These are phyloP conservation scores for Aspergillus nanangensis DNA, from an alignment of 495 filamentous ascomycete species.

Conservation along the genomic window DNA sequence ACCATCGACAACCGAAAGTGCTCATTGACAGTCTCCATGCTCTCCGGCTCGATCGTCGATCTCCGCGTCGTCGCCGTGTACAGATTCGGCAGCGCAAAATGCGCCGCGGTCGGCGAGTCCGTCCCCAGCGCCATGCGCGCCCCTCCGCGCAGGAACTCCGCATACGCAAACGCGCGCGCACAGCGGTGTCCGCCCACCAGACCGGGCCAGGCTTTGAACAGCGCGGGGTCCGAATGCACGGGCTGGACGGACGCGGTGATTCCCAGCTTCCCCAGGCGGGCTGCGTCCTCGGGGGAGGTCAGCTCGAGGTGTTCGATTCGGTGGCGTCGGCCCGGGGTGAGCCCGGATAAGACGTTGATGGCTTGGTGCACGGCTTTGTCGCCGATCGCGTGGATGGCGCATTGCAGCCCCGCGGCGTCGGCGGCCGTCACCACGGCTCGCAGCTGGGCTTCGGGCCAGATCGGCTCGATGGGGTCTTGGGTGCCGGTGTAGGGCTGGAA, in stretches of 20 bases:
- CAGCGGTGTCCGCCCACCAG: constrained; percentile 49
- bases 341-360: constrained; percentile 43
- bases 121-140: constrained; percentile 52
- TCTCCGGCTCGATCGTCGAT: constrained; percentile 44
- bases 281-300: constrained; percentile 46
- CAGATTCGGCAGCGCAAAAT: constrained; percentile 46
- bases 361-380: constrained; percentile 52
- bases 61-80: constrained; percentile 53
- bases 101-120: constrained; percentile 53
- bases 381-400: constrained; percentile 64
- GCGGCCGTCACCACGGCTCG: constrained; percentile 51
- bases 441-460: constrained; percentile 48
- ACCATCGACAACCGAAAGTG: constrained; percentile 47
- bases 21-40: constrained; percentile 41
- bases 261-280: constrained; percentile 45
- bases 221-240: constrained; percentile 58
- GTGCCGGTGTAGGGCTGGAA: constrained; percentile 52
- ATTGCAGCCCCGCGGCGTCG: constrained; percentile 51
- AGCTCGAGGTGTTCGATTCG: constrained; percentile 60
- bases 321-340: constrained; percentile 29
- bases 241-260: constrained; percentile 60
- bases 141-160: constrained; percentile 50
- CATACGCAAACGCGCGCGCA: constrained; percentile 53
- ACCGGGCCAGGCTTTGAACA: constrained; percentile 51
- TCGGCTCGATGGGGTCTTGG: constrained; percentile 36